Base-by-base conservation (phyloP, 2,329 filamentous ascomycete genomes). In the Pseudogymnoascus sp. region DNA sequence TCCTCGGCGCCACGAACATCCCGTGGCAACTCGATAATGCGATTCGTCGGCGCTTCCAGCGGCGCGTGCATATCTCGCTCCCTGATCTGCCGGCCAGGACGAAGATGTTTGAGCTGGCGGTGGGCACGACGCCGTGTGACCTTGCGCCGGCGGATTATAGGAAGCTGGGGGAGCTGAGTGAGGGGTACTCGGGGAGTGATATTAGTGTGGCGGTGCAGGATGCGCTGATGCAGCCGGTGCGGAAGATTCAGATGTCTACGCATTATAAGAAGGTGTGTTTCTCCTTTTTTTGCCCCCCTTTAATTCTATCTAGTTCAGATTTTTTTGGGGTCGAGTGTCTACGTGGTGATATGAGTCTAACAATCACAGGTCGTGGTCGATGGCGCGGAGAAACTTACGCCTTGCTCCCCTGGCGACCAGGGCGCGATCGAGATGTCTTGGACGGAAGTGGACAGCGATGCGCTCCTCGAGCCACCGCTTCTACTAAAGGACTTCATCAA, bases 21-120 rank as follows among this genome's bases (percentile, higher is more conserved):
- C 95, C 95, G 17, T 99, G 95, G 95, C 93, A 99, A 80, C 83
- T 99, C 60, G 95, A 99, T 75, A 90, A 91, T 10, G 95, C 95
- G 70, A 99, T 99, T 71, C 88, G 95, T 69, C 86, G 95, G 76
- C 91, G 95, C 73, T 99, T 99, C 80, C 96, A 99, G 76, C 84
- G 95, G 70, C 84, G 95, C 78, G 93, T 99, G 28, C 95, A 99
- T 76, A 99, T 99, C 76, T 91, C 89, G 68, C 79, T 99, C 50
- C 95, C 95, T 6, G 95, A 99, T 74, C 72, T 87, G 44, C 88
- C 91, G 15, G 95, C 93, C 23, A 85, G 95, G 66, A 93, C 93
- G 73, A 92, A 83, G 71, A 90, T 91, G 87, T 97, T 97, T 77
- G 93, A 96, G 80, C 83, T 99, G 63, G 89, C 91, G 15, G 87